Conservation (phyloP, 1,139 yeast genomes). For the Kluyveromyces sp. region DNA sequence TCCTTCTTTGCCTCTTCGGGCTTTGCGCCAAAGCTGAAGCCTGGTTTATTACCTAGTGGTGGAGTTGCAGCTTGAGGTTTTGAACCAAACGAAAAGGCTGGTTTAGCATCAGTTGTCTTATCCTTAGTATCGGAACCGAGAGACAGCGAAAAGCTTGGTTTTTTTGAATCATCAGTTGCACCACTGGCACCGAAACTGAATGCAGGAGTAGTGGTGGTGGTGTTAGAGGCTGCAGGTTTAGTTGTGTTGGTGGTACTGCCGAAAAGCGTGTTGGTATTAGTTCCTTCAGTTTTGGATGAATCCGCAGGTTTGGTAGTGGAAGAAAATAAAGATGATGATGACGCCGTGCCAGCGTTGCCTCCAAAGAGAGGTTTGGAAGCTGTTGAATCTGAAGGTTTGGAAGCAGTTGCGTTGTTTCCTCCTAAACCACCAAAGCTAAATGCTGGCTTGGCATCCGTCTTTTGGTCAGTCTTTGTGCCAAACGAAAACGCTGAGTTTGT, state of each 20-base stretch:
- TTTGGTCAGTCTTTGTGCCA: slow-evolving; percentile 16
- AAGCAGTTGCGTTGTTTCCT: not conserved
- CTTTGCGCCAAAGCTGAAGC: slow-evolving; percentile 29
- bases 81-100: slow-evolving; percentile 23
- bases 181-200: slow-evolving; percentile 21
- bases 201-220: slow-evolving; percentile 15
- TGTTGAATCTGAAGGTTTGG: slow-evolving; percentile 12
- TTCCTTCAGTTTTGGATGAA: slow-evolving; percentile 22
- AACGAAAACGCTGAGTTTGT: slow-evolving; percentile 13
- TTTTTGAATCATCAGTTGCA: slow-evolving; percentile 1
- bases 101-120: slow-evolving; percentile 20
- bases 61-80: slow-evolving; percentile 8
- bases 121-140: slow-evolving; percentile 11
- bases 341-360: not conserved
- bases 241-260: slow-evolving; percentile 3
- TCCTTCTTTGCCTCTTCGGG: slow-evolving; percentile 10
- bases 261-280: not conserved
- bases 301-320: not conserved
- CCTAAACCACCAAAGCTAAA: slow-evolving; percentile 17
- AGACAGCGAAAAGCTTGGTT: not conserved
- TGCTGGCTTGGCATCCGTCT: slow-evolving; percentile 19
- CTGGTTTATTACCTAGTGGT: slow-evolving; percentile 14
- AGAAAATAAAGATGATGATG: not conserved
- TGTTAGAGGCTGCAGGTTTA: slow-evolving; percentile 15
- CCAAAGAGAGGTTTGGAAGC: not conserved